A percentile compares a stretch with the other conserved stretches of the same genome.
Evolutionary conservation across 352 stramenopile genomes (phyloP).

Genomic region (Phytophthora niederhauseri): DNA sequence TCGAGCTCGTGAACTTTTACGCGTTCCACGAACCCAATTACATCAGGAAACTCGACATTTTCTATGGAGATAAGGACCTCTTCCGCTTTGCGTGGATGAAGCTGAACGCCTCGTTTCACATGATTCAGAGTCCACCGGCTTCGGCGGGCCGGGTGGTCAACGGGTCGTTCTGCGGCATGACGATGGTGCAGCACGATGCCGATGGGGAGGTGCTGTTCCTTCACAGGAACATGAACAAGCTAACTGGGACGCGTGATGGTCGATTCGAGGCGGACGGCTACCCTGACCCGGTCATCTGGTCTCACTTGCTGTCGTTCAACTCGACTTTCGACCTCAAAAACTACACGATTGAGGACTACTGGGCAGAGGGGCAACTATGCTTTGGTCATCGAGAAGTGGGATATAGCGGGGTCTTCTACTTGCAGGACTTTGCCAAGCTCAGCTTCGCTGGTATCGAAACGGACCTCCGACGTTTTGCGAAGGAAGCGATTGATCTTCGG

Average conservation of each 20-base stretch:
- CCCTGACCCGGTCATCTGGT: conserved; percentile 53
- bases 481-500: not conserved
- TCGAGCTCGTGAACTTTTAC: not conserved
- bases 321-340: conserved; percentile 1
- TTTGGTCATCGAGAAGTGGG: conserved; percentile 38
- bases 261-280: conserved; percentile 13
- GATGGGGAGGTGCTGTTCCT: not conserved
- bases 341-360: conserved; percentile 54
- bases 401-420: conserved; percentile 2
- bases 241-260: not conserved
- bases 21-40: not conserved
- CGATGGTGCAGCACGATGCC: not conserved
- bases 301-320: conserved; percentile 62
- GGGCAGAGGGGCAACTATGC: conserved; percentile 46
- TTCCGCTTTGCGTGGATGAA: not conserved
- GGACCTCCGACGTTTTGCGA: not conserved
- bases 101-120: not conserved
- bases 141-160: not conserved
- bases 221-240: not conserved
- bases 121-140: not conserved
- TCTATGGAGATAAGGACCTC: not conserved
- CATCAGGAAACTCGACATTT: not conserved
- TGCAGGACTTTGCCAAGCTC: conserved; percentile 3
- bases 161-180: not conserved
- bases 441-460: conserved; percentile 13